Evolutionary conservation across 305 asterid genomes (phyloP), one percentile per base, ranked within the genome.

Genomic region (Fraxinus greggii): DNA sequence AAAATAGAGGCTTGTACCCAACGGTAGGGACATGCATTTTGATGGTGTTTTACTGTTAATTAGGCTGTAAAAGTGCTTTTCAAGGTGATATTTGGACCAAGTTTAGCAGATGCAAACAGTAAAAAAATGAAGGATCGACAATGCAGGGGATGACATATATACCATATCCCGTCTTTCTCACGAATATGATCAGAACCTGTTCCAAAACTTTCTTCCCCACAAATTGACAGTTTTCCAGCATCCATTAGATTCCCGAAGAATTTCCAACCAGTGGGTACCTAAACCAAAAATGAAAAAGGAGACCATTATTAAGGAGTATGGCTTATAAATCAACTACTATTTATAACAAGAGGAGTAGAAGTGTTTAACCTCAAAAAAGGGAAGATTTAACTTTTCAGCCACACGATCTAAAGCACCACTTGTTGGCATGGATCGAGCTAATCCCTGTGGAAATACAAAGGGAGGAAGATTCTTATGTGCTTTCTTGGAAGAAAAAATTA

Each of bases 191-290:
- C 98, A 81, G 98, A 96, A 75, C 98, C 99, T 19, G 98, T 96
- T 82, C 98, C 98, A 78, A 96, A 96, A 90, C 99, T 96, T 89
- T 96, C 99, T 88, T 96, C 99, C 35, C 99, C 99, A 75, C 99
- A 96, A 72, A 96, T 90, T 33, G 99, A 96, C 90, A 96, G 84
- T 38, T 93, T 89, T 70, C 92, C 98, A n/a, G 98, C 97, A 86
- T 96, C 99, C 99, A 96, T 96, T 77, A 96, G 90, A 89, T 96
- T 96, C 77, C 98, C 98, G 59, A 96, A 96, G 88, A 93, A 96
- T 83, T 96, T 96, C 99, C 99, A 96, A 76, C 99, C 99, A 78
- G 99, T 94, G 65, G 99, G 99, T 72, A 96, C 98, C 99, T 94
- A 86, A 86, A 84, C 81, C 72, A 67, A 83, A 77, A 77, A 31